Conservation (phyloP, 2,329 filamentous ascomycete genomes). For the Aureobasidium sp. region DNA sequence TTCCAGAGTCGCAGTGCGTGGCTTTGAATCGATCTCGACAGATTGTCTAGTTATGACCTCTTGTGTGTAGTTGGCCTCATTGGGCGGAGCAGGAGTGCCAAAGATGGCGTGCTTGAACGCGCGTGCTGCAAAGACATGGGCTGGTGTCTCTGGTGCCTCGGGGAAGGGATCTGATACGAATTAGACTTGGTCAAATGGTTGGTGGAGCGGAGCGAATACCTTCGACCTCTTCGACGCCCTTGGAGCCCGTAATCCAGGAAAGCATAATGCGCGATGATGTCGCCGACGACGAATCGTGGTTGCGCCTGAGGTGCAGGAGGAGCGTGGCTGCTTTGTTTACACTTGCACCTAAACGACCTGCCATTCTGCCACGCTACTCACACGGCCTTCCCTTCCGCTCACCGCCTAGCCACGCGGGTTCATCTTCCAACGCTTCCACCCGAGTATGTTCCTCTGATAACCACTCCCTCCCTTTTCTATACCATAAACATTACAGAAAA, state of each 20-base stretch:
- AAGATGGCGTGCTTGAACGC: slow-evolving; percentile 58
- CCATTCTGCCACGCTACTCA: background rate
- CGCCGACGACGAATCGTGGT: background rate
- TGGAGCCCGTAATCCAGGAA: slow-evolving; percentile 15
- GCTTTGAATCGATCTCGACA: background rate
- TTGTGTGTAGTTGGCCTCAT: slow-evolving; percentile 23
- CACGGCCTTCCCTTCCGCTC: background rate
- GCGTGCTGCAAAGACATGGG: slow-evolving; percentile 57
- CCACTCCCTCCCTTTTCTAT: background rate
- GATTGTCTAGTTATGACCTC: background rate
- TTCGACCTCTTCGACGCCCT: background rate
- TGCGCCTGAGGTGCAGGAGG: background rate
- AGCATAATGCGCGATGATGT: slow-evolving; percentile 13
- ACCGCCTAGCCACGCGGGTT: background rate
- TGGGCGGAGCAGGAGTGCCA: slow-evolving; percentile 50
- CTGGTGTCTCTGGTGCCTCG: slow-evolving; percentile 55
- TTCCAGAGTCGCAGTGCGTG: background rate
- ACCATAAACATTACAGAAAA: background rate
- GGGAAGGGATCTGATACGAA: slow-evolving; percentile 18
- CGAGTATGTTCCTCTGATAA: slow-evolving; percentile 5
- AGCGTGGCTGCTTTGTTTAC: slow-evolving; percentile 1
- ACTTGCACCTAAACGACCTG: background rate
- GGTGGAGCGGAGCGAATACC: background rate
- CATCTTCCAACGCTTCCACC: background rate
- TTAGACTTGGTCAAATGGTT: background rate